Evolutionary conservation across 345 rosid genomes (phyloP).

Genomic region (Litchi chinensis): DNA sequence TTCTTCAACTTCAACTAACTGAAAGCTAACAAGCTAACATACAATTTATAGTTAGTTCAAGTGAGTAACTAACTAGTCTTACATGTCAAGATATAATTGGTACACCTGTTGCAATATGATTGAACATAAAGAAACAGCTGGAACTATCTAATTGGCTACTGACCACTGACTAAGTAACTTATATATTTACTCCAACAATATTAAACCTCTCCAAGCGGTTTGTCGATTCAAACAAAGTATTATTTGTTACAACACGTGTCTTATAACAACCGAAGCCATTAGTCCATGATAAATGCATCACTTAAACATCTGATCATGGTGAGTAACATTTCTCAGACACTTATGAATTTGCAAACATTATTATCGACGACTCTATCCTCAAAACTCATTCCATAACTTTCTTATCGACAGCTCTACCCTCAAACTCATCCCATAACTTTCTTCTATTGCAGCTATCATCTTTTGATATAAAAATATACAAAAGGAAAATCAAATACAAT

Average conservation of each 20-base stretch:
- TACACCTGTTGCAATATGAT: too few species aligned
- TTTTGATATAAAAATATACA: too few species aligned
- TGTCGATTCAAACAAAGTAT: background rate
- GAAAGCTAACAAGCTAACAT: too few species aligned
- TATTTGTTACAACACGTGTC: background rate
- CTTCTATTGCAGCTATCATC: background rate
- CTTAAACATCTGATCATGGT: background rate
- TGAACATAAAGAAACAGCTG: too few species aligned
- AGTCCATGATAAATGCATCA: background rate
- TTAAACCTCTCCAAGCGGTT: too few species aligned
- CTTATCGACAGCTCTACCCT: accelerated
- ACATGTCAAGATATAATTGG: too few species aligned
- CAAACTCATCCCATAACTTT: too few species aligned
- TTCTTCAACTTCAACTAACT: too few species aligned
- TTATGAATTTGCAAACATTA: background rate
- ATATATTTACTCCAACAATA: background rate
- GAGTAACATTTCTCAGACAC: background rate
- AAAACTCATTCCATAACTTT: background rate
- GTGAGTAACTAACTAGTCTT: too few species aligned
- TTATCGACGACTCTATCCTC: background rate
- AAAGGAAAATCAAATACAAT: background rate
- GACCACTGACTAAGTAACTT: too few species aligned
- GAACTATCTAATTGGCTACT: too few species aligned
- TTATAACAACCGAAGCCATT: background rate
- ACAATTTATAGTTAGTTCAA: too few species aligned